Percentiles rank a stretch among this genome's conserved stretches.
phyloP scores from a whole-genome alignment of 1,284 basidiomycete species.

The Ceraceosorus bombacis region DNA sequence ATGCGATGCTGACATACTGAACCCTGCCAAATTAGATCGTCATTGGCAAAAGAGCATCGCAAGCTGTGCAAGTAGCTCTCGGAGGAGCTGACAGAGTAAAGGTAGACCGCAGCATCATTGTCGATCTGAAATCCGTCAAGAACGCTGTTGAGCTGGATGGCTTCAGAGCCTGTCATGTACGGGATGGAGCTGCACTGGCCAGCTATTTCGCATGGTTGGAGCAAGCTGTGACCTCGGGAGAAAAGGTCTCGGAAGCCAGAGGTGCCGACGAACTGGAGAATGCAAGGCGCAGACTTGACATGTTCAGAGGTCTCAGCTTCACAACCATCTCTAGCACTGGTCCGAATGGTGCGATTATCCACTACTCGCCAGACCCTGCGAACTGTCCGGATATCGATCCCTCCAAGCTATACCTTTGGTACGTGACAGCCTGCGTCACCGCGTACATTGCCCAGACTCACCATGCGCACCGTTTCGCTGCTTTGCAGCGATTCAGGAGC shows the following conservation, averaged over 20 bases:
- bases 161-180: conserved; percentile 77
- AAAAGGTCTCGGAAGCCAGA: conserved; percentile 69
- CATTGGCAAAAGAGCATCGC: conserved; percentile 39
- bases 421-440: neutral
- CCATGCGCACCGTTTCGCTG: neutral
- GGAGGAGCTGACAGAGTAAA: conserved; percentile 34
- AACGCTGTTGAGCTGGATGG: conserved; percentile 78
- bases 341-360: conserved; percentile 87
- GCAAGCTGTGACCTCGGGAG: conserved; percentile 63
- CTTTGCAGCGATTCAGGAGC: conserved; percentile 64
- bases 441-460: neutral
- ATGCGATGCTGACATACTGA: neutral
- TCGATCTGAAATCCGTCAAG: conserved; percentile 81
- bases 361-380: conserved; percentile 73
- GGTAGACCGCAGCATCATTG: conserved; percentile 55
- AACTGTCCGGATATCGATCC: conserved; percentile 63
- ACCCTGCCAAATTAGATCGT: conserved; percentile 16
- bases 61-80: conserved; percentile 43
- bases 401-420: conserved; percentile 66
- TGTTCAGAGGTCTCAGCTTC: conserved; percentile 84
- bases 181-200: conserved; percentile 84
- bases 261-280: conserved; percentile 71
- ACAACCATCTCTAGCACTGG: conserved; percentile 80
- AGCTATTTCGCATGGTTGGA: conserved; percentile 80
- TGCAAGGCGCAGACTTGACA: conserved; percentile 67